These are phyloP conservation scores for Ustilago tritici DNA, from an alignment of 1,284 basidiomycete species.

Conservation along the genomic window DNA sequence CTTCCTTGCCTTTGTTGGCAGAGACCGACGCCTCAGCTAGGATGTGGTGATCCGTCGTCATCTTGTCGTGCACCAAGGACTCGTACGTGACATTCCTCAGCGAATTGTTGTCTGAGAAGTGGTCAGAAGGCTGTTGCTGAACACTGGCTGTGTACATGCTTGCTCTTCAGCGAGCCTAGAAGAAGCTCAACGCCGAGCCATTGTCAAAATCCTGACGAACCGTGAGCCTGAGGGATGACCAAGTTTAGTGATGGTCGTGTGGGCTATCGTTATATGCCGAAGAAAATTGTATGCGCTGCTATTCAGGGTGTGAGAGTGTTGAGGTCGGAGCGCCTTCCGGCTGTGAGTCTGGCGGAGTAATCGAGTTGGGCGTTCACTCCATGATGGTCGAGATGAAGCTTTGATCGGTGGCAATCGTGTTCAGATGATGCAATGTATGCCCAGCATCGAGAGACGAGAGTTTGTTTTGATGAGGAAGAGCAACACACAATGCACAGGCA, in stretches of 20 bases:
- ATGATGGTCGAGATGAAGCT: background rate
- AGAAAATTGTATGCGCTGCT: too few species aligned
- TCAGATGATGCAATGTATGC: background rate
- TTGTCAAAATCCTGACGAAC: background rate
- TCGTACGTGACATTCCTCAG: background rate
- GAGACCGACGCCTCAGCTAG: background rate
- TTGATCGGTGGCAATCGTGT: background rate
- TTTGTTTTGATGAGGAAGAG: background rate
- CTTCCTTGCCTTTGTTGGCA: background rate
- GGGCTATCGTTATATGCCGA: too few species aligned
- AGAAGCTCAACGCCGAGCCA: conserved; percentile 3
- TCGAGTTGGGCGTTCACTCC: conserved; percentile 5
- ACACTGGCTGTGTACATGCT: background rate
- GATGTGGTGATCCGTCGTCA: background rate
- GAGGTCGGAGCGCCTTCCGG: background rate
- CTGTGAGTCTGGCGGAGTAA: background rate
- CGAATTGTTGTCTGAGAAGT: background rate
- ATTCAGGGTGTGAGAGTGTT: background rate
- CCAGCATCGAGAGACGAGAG: background rate
- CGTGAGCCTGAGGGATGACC: too few species aligned
- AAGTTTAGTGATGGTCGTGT: too few species aligned
- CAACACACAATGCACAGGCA: background rate
- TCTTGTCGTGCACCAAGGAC: background rate
- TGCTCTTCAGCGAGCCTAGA: background rate
- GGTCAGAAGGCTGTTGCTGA: background rate